Evolutionary conservation across 2,329 filamentous ascomycete genomes (phyloP).

Genomic region (Cordyceps militaris): DNA sequence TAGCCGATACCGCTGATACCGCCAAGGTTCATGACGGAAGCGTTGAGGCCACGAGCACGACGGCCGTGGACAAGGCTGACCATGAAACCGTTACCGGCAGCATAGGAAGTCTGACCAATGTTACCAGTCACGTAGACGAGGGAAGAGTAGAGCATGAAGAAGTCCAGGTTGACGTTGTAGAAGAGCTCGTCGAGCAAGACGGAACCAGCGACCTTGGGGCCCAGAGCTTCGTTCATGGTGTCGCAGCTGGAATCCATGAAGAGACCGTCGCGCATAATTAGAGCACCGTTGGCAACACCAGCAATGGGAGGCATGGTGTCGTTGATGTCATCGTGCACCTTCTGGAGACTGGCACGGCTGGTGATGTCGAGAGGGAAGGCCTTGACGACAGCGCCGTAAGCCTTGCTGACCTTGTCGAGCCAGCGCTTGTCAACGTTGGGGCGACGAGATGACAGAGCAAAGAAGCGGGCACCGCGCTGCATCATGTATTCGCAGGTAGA

Average conservation of each 20-base stretch:
- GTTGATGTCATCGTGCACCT: constrained; percentile 18
- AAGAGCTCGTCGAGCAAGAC: constrained; percentile 27
- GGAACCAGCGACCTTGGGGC: constrained; percentile 33
- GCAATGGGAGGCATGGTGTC: constrained; percentile 27
- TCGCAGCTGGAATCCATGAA: constrained; percentile 27
- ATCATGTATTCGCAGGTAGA: constrained; percentile 13
- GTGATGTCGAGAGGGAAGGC: constrained; percentile 13
- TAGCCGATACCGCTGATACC: constrained; percentile 18
- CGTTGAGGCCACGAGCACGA: constrained; percentile 20
- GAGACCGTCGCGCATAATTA: constrained; percentile 27
- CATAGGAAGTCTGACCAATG: constrained; percentile 31
- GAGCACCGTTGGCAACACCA: constrained; percentile 32
- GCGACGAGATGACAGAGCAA: constrained; percentile 9
- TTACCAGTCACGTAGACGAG: constrained; percentile 28
- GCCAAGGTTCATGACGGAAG: constrained; percentile 22
- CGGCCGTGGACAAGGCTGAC: constrained; percentile 22
- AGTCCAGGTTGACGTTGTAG: constrained; percentile 25
- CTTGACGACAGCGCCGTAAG: constrained; percentile 6
- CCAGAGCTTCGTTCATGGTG: constrained; percentile 21
- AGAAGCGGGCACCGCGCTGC: constrained; percentile 10
- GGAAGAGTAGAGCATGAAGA: constrained; percentile 37
- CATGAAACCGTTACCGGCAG: constrained; percentile 34
- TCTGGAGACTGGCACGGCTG: constrained; percentile 6
- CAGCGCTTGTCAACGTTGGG: constrained; percentile 12
- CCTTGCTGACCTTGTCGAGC: constrained; percentile 6